Evolutionary conservation across 2,329 filamentous ascomycete species (phyloP), one percentile per base, ranked within the genome.

Genomic region (Zalaria sp.): DNA sequence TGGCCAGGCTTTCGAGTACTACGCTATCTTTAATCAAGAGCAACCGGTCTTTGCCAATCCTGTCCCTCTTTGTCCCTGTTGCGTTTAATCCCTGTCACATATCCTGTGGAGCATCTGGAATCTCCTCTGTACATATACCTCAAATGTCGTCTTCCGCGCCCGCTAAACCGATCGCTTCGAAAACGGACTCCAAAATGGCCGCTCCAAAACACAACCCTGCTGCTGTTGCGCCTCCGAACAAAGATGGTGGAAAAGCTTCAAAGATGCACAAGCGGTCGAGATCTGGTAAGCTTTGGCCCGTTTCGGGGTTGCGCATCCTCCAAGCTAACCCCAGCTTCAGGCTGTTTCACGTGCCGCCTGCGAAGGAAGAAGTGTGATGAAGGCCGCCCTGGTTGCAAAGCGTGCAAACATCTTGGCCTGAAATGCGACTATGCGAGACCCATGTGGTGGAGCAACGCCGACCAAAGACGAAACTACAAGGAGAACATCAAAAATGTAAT

Each of bases 401-500:
- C 77, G 45, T 82, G 77, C 64, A 70, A 66, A 49, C 74, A 79
- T 57, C 79, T 98, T 43, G 83, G 83, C 41, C 73, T 98, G 43
- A 72, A 74, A 55, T 98, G 91, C 68, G 87, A 96, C 69, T 98
- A 96, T 69, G 94, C 93, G 72, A 73, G 88, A 57, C 91, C 91
- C 32, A 77, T 84, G 66, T 98, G 91, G 91, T 98, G 91, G 91
- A 83, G 81, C 65, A 95, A 91, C 71, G 83, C 83, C 57, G 87
- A 94, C 49, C 78, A 83, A 57, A 75, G 91, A 52, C 77, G 81
- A 53, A 68, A 79, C 43, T 86, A 95, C 61, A 98, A 96, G 68
- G 91, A 96, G 59, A 69, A 81, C 52, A 93, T 98, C 72, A 98
- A 98, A 73, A 81, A 83, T 64, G 85, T 89, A 63, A 96, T 98